Base-by-base conservation (phyloP, 2,329 filamentous ascomycete genomes). In the Clathrospora elynae region DNA sequence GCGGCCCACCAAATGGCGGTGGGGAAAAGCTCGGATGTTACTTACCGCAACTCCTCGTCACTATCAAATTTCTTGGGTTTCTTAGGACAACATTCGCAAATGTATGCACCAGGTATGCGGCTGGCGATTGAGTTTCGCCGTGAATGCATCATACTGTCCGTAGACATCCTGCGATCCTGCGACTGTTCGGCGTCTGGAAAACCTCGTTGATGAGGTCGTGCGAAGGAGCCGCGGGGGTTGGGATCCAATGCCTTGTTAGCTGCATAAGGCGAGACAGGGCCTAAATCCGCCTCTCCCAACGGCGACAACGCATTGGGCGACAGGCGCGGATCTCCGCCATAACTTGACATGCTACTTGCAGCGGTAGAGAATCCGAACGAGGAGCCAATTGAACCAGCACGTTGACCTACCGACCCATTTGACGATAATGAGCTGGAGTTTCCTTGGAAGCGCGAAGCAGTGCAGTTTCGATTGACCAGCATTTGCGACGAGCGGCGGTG, bases 41-140 rank as follows among this genome's bases (percentile, higher is more conserved):
- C 84, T 73, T 82, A 96, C 91, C 84, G 84, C 42, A 97, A 76
- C 55, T 96, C 89, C 52, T 92, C 87, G 50, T 83, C 78, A 4
- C 83, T 88, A 57, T 95, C 89, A 62, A 96, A 96, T 64, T 95
- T 95, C 72, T 95, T 96, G 1, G 91, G 91, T 72, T 96, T 96
- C 72, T 96, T 96, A 0, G 90, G 91, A 71, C 91, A 97, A 70
- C 92, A 97, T 62, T 96, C 90, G 72, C 91, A 97, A 73, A 96
- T 84, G 60, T 78, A 85, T 20, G 81, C 67, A 13, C 81, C 81
- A 34, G 79, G 75, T 31, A 83, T 71, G 42, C 82, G 80, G 10
- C 55, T 57, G 13, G 74, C 73, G 26, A 75, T 64, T 37, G 74
- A 77, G 45, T 71, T 74, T 34, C 76, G 74, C 36, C 78, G 76